Percentiles rank a stretch among this genome's conserved stretches.
Conservation (phyloP, 2,329 filamentous ascomycete genomes). For the Bipolaris oryzae region DNA sequence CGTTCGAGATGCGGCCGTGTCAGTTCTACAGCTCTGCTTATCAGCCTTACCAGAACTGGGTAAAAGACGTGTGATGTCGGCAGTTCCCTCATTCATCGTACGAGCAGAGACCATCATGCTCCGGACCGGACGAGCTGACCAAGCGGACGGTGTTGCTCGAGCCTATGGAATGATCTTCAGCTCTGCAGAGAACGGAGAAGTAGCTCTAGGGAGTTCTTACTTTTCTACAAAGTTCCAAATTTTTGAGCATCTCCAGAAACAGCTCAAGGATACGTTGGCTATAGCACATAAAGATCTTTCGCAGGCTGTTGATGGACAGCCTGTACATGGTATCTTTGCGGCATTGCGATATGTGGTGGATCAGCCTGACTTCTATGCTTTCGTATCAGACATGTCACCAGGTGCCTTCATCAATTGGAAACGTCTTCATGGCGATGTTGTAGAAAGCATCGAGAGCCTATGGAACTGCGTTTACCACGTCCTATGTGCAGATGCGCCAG, state of each 20-base stretch:
- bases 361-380: constrained; percentile 45
- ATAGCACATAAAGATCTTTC: constrained; percentile 70
- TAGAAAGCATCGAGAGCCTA: constrained; percentile 68
- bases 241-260: constrained; percentile 63
- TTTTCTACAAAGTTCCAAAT: constrained; percentile 52
- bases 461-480: constrained; percentile 79
- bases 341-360: constrained; percentile 58
- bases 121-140: constrained; percentile 81
- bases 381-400: constrained; percentile 14
- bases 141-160: constrained; percentile 88
- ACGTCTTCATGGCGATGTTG: constrained; percentile 61
- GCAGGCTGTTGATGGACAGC: constrained; percentile 59
- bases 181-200: constrained; percentile 19
- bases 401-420: constrained; percentile 37
- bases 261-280: constrained; percentile 68
- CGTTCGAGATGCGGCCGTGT: constrained; percentile 66
- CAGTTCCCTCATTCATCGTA: constrained; percentile 34
- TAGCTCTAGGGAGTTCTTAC: constrained; percentile 16
- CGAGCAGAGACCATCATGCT: constrained; percentile 63
- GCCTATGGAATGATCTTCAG: constrained; percentile 76
- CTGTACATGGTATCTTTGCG: constrained; percentile 54
- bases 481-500: constrained; percentile 91
- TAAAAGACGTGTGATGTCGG: constrained; percentile 16
- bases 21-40: constrained; percentile 50
- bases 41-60: constrained; percentile 26